Percentiles rank a stretch among this genome's conserved stretches.
Evolutionary conservation across 805 yeast species (phyloP).

Genomic region (Scheffersomyces ergatensis): DNA sequence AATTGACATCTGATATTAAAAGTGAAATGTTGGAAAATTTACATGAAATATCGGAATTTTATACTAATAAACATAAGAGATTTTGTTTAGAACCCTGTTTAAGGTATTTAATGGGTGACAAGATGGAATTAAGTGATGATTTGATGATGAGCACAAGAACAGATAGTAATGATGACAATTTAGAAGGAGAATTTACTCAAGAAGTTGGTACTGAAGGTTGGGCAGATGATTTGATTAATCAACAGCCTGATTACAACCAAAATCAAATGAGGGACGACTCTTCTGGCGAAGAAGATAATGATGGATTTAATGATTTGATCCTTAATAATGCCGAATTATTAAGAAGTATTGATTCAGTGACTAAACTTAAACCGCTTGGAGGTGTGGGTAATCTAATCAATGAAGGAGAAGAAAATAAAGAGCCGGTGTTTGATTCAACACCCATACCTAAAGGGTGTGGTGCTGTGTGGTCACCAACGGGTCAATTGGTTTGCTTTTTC

Average conservation of each 20-base stretch:
- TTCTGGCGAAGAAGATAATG: slow-evolving; percentile 26
- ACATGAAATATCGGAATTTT: slow-evolving; percentile 53
- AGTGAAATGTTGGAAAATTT: slow-evolving; percentile 52
- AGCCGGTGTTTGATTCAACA: slow-evolving; percentile 54
- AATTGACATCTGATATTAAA: slow-evolving; percentile 48
- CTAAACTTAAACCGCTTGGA: slow-evolving; percentile 2
- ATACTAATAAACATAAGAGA: slow-evolving; percentile 50
- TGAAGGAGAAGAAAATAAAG: not conserved
- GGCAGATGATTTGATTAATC: slow-evolving; percentile 41
- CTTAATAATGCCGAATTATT: slow-evolving; percentile 35
- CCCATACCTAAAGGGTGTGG: slow-evolving; percentile 95
- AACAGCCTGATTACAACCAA: slow-evolving; percentile 24
- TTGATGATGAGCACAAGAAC: slow-evolving; percentile 20
- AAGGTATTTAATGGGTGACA: slow-evolving; percentile 78
- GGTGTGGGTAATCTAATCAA: not conserved
- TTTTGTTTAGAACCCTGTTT: slow-evolving; percentile 82
- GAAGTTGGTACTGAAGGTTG: slow-evolving; percentile 41
- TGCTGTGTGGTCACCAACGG: slow-evolving; percentile 80
- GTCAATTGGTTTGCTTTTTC: slow-evolving; percentile 80
- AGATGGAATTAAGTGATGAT: slow-evolving; percentile 43
- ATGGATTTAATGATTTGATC: slow-evolving; percentile 34
- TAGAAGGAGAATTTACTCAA: slow-evolving; percentile 17
- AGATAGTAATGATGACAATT: slow-evolving; percentile 21
- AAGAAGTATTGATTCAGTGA: slow-evolving; percentile 16
- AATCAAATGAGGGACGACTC: slow-evolving; percentile 30